Evolutionary conservation across 2,329 filamentous ascomycete species (phyloP).

Genomic region (Ceratocystis papillata): DNA sequence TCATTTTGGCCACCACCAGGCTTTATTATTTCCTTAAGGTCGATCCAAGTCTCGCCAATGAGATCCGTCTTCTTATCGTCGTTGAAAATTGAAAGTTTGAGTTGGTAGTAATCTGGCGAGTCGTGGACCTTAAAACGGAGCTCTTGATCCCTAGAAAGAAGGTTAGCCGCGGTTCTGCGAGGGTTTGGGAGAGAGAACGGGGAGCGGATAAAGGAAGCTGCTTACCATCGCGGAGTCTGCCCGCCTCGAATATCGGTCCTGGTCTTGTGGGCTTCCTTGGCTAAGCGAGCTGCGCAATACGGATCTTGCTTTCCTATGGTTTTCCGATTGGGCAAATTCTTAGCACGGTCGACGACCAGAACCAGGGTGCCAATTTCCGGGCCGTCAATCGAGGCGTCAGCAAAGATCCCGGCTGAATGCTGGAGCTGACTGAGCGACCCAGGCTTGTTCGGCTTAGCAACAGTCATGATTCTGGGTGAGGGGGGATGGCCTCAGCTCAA

Average conservation of each 20-base stretch:
- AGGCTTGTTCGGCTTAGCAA: conserved; percentile 40
- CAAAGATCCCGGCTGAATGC: conserved; percentile 87
- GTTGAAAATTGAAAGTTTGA: conserved; percentile 94
- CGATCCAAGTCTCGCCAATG: conserved; percentile 88
- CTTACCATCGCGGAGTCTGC: conserved; percentile 88
- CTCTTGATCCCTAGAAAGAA: conserved; percentile 72
- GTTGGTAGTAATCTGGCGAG: conserved; percentile 86
- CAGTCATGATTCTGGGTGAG: conserved; percentile 33
- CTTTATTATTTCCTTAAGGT: conserved; percentile 68
- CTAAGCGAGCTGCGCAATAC: conserved; percentile 84
- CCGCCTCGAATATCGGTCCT: conserved; percentile 86
- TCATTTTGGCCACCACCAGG: conserved; percentile 87
- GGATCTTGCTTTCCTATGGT: conserved; percentile 98
- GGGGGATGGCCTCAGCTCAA: neutral
- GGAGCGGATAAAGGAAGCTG: neutral
- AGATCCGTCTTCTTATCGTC: conserved; percentile 97
- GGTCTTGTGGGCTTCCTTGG: conserved; percentile 96
- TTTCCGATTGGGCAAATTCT: conserved; percentile 93
- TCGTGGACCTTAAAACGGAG: conserved; percentile 93
- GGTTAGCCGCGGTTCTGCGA: neutral
- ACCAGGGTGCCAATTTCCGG: conserved; percentile 89
- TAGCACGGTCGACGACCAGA: conserved; percentile 82
- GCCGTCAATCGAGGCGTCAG: conserved; percentile 86
- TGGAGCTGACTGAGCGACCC: conserved; percentile 47
- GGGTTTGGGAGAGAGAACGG: neutral